phyloP scores from a whole-genome alignment of 371 early-diverging fungal genomes.

The Mucor saturninus region DNA sequence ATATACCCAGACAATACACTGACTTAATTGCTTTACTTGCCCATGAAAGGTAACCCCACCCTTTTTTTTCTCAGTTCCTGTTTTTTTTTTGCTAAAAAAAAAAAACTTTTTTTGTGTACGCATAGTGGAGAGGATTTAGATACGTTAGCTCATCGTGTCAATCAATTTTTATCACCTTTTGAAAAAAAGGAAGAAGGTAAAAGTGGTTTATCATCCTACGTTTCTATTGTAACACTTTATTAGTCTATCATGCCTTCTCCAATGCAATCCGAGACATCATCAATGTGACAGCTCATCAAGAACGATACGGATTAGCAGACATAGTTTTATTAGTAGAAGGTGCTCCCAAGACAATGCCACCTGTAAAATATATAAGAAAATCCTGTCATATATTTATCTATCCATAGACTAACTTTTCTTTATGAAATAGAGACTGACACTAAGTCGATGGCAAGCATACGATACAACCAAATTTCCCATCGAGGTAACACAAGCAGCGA shows the following conservation, averaged over 20 bases:
- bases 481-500: constrained; percentile 28
- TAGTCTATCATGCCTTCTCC: constrained; percentile 30
- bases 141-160: constrained; percentile 12
- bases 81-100: background rate
- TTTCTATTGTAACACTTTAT: background rate
- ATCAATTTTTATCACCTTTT: constrained; percentile 20
- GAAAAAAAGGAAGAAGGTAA: background rate
- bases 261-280: constrained; percentile 35
- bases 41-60: constrained; percentile 23
- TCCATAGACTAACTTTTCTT: no score
- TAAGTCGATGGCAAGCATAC: constrained; percentile 65
- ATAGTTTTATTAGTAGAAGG: constrained; percentile 13
- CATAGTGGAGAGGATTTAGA: constrained; percentile 17
- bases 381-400: no score
- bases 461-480: constrained; percentile 46
- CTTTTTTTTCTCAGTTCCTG: no score
- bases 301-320: constrained; percentile 26
- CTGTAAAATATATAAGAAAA: constrained; percentile 12
- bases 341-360: constrained; percentile 17
- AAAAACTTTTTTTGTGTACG: background rate
- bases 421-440: constrained; percentile 49
- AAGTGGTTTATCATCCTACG: no score
- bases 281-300: constrained; percentile 23
- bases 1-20: constrained; percentile 23
- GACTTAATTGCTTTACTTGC: constrained; percentile 24